Percentiles rank a stretch among this genome's conserved stretches.
Evolutionary conservation across 257 asterid species (phyloP).

Genomic region (Hygrophila difformis): DNA sequence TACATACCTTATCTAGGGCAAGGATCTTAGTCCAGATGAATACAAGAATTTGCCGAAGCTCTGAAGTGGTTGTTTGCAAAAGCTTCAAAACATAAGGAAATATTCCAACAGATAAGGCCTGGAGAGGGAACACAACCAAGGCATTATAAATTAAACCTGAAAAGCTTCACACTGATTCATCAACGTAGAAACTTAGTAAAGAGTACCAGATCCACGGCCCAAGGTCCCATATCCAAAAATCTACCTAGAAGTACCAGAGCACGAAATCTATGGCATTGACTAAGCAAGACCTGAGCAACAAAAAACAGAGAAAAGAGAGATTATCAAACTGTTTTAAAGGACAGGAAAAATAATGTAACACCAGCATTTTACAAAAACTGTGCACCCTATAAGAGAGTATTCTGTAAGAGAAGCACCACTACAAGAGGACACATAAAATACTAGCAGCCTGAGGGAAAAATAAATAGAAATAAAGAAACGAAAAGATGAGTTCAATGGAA

Average conservation of each 20-base stretch:
- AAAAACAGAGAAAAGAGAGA: neutral
- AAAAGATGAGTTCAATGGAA: no score
- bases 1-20: conserved; percentile 84
- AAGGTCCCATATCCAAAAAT: conserved; percentile 97
- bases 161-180: conserved; percentile 8
- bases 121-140: conserved; percentile 16
- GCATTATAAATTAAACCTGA: conserved; percentile 5
- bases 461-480: no score
- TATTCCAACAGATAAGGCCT: conserved; percentile 98
- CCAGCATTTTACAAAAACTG: neutral
- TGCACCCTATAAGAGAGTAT: no score
- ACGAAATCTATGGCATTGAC: conserved; percentile 97
- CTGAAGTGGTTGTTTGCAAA: conserved; percentile 89
- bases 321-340: no score
- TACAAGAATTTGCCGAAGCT: conserved; percentile 93
- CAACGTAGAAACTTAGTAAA: conserved; percentile 14
- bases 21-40: conserved; percentile 98
- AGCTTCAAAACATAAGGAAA: conserved; percentile 96
- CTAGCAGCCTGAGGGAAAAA: no score
- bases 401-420: no score
- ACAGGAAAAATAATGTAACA: neutral
- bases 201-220: conserved; percentile 98
- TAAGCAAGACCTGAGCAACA: conserved; percentile 72
- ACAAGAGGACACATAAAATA: no score
- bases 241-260: conserved; percentile 99